Evolutionary conservation across 2,329 filamentous ascomycete genomes (phyloP), one percentile per base, ranked within the genome.

Genomic region (Stagonosporopsis cucurbitacearum): DNA sequence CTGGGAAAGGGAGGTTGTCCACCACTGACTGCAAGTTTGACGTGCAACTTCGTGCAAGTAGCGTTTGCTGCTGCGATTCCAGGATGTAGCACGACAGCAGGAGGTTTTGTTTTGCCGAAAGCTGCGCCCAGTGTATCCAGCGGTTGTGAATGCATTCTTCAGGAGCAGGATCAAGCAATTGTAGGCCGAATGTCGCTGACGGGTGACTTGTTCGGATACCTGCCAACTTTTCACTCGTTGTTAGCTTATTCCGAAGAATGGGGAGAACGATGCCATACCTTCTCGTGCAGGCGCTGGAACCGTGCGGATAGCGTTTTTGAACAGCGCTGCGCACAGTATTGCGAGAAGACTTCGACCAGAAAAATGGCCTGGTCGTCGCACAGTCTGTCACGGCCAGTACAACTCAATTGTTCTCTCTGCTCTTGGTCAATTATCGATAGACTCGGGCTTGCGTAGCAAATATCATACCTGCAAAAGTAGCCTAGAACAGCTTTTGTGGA

Each of bases 311-410:
- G 57, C 6, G 67, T 64, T 37, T 65, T 71, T 15, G 73, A 69
- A 22, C 72, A 72, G 28, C 78, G 74, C 41, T 75, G 70, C 9
- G 76, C 74, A 50, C 72, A 75, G 63, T 77, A 79, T 26, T 78
- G 72, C 5, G 78, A 74, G 15, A 77, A 69, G 0, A 77, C 51
- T 58, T 81, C 79, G 7, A 79, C 58, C n/a, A 81, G 65, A 25
- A 80, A 72, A 4, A 78, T 64, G 4, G 78, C 75, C 64, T 81
- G 79, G 59, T 75, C 73, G 53, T 80, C 78, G 50, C 73, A 78
- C 8, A 77, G 54, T 32, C 74, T 67, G 6, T 72, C 66, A 11
- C 63, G 50, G 28, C 72, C 68, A 7, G 54, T 58, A 48, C 69
- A 60, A 4, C 64, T 47, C 28, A 69, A 65, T 6, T 62, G 54